Base-by-base conservation (phyloP, 176 grass and related monocot genomes). In the Rhipidocladum racemiflorum region DNA sequence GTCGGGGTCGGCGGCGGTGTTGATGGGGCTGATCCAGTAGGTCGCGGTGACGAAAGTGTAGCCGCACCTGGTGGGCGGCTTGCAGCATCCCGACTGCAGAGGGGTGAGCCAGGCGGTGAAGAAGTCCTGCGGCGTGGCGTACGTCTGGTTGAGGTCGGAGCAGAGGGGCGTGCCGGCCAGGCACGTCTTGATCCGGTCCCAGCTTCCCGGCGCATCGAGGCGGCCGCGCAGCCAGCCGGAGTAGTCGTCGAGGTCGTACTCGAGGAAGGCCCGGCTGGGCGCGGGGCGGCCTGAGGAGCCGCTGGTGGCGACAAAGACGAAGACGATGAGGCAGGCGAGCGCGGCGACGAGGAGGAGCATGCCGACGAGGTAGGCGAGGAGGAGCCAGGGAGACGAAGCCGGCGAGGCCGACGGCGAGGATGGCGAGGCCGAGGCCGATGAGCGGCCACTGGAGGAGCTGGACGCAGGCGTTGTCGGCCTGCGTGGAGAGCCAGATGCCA, bases 1-100 rank as follows among this genome's bases (percentile, higher is more conserved):
- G 77, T 97, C 95, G 0, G 70, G 49, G 45, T 91, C 90, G 32
- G 59, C 40, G 24, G 65, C 30, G n/a, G 50, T 21, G 61, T 76
- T 89, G 86, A 89, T 97, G 16, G 92, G 92, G 61, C 88, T 92
- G 65, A 97, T 97, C 90, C 95, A 97, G 65, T 84, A 79, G 10
- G 84, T 97, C 6, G 95, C 88, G 39, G 48, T 92, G 50, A 97
- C 86, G 5, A 88, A 92, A 3, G 92, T 97, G 90, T 92, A 97
- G 27, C 95, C 92, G 44, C 92, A 97, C 60, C 84, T 83, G 4
- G 95, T 97, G 0, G 92, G 92, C 15, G 95, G 95, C 75, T 97
- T 97, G 84, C 95, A 97, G 77, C 95, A 97, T 7, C 95, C 92
- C 0, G 95, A 94, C 88, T 94, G 86, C 77, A 81, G 18, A 0